Percentiles rank a stretch among this genome's conserved stretches.
phyloP scores from a whole-genome alignment of 139 green algal species.

The Haematococcus lacustris region DNA sequence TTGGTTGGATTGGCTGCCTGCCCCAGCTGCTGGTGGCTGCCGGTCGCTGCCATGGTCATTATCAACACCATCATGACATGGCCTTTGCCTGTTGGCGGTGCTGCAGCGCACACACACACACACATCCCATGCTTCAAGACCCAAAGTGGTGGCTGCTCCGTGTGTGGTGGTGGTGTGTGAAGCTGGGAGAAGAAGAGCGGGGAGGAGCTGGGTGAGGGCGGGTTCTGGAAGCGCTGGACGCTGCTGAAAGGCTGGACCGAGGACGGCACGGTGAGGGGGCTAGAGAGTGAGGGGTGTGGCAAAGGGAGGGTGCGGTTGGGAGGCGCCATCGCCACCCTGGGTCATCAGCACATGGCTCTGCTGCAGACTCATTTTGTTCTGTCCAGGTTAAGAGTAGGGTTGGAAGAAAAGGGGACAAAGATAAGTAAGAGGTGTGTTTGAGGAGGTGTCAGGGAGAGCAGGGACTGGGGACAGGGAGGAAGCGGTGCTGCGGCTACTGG shows the following conservation, averaged over 20 bases:
- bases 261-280: constrained; percentile 8
- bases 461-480: background rate
- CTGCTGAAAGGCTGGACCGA: constrained; percentile 43
- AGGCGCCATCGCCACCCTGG: too few species aligned
- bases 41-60: too few species aligned
- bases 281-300: background rate
- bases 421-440: background rate
- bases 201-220: constrained; percentile 56
- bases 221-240: constrained; percentile 76
- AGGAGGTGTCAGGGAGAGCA: background rate
- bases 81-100: background rate
- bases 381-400: background rate
- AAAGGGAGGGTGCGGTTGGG: background rate
- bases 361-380: background rate
- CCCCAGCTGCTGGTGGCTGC: too few species aligned
- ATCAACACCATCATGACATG: too few species aligned
- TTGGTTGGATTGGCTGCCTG: background rate
- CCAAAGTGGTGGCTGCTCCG: background rate
- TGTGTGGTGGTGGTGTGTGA: background rate
- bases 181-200: constrained; percentile 52
- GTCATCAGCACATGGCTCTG: background rate
- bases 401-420: background rate
- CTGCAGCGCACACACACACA: background rate
- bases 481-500: background rate
- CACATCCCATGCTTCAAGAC: background rate